Conservation (phyloP, 768 basidiomycete species). For the Suillus alpinus region DNA sequence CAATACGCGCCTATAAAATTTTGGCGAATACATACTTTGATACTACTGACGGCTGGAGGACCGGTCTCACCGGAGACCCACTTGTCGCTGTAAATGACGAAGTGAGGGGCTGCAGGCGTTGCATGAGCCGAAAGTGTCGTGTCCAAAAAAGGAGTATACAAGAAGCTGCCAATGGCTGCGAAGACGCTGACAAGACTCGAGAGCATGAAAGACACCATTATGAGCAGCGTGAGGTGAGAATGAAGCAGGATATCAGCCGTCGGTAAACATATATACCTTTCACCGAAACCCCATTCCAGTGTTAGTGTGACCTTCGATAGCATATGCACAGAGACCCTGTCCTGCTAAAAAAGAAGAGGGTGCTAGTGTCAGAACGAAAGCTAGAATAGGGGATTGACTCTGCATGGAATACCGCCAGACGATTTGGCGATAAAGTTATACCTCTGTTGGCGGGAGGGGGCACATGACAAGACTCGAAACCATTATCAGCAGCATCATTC, state of each 20-base stretch:
- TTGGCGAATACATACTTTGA: conserved; percentile 25
- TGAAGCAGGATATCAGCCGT: background rate
- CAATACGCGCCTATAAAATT: background rate
- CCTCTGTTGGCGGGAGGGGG: background rate
- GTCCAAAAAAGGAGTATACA: background rate
- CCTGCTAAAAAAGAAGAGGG: background rate
- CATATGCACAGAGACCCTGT: background rate
- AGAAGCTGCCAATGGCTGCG: background rate
- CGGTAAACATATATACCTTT: background rate
- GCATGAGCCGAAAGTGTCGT: background rate
- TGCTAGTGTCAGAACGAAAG: background rate
- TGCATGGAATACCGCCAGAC: background rate
- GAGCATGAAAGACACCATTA: conserved; percentile 4
- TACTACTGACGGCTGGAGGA: conserved; percentile 31
- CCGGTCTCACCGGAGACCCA: conserved; percentile 36
- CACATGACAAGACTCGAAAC: background rate
- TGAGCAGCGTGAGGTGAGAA: background rate
- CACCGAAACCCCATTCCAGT: background rate
- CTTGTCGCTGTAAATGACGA: conserved; percentile 38
- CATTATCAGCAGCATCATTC: background rate
- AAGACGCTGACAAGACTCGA: background rate
- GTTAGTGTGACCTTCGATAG: background rate
- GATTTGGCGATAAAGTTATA: background rate
- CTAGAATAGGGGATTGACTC: background rate
- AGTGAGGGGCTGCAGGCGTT: conserved; percentile 35